phyloP scores from a whole-genome alignment of 2,329 filamentous ascomycete species.

The Pyrenophora seminiperda region DNA sequence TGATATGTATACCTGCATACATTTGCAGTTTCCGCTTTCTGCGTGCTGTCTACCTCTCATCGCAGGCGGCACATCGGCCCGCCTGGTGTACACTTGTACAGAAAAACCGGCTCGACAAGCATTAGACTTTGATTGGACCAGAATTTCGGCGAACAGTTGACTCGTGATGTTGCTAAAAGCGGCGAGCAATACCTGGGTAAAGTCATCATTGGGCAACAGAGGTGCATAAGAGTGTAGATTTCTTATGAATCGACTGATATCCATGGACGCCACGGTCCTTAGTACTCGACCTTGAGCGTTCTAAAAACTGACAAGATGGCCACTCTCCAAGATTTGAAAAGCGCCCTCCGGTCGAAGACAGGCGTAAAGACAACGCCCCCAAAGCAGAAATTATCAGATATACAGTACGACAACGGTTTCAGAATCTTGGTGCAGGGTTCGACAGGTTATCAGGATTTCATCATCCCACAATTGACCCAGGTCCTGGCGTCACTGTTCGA shows the following conservation, averaged over 20 bases:
- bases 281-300: constrained; percentile 1
- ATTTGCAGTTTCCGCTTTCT: constrained; percentile 3
- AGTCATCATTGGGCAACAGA: not conserved
- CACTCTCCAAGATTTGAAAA: constrained; percentile 54
- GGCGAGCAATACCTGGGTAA: not conserved
- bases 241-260: not conserved
- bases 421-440: constrained; percentile 48
- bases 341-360: constrained; percentile 46
- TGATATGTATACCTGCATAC: not conserved
- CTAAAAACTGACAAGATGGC: constrained; percentile 41
- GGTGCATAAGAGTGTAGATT: not conserved
- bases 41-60: not conserved
- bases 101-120: not conserved
- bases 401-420: constrained; percentile 58
- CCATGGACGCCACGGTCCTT: not conserved
- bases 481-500: constrained; percentile 52
- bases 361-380: constrained; percentile 21
- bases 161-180: not conserved
- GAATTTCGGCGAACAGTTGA: not conserved
- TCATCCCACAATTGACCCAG: constrained; percentile 52
- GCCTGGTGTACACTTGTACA: not conserved
- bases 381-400: constrained; percentile 52
- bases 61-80: not conserved
- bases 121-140: not conserved
- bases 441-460: constrained; percentile 49